Evolutionary conservation across 805 yeast genomes (phyloP), one percentile per base, ranked within the genome.

Genomic region (Saccharomycopsis fermentans): DNA sequence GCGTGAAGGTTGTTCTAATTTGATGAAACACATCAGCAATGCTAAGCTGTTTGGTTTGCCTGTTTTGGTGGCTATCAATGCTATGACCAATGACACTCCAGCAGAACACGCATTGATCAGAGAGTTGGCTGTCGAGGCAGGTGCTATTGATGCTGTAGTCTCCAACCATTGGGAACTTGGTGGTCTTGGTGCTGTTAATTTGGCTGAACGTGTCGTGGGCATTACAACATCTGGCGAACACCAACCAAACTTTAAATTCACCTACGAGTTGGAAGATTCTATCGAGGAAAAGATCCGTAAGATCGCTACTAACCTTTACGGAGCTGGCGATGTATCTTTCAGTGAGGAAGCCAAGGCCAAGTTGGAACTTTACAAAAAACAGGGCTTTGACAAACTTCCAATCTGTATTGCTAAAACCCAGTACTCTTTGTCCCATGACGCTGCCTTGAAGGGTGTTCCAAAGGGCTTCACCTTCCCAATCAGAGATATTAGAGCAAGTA

Each of bases 141-240:
- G 95, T 69, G 95, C 94, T 32, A 71, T 71, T 54, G 90, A 82
- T 66, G 92, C 94, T 24, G 84, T 87, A 64, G 86, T 83, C 55
- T 83, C 91, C 29, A 84, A 87, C 77, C 95, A 87, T 70, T 87
- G 92, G 92, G 90, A 84, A 68, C 81, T 84, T 73, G 95, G 95
- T 76, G 95, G 95, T 67, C 74, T 72, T 62, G 95, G 95, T 66
- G 90, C 95, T 1, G 77, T 85, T 59, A 83, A 81, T 58, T 76
- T 87, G 65, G 95, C 94, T 54, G 66, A 81, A 55, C 86, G 89
- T 53, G 85, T 87, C 62, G 82, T 85, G 61, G 75, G 77, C 59
- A 29, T 55, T 26, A 58, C 61, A 24, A 26, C 29, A 17, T 24
- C 14, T 24, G 50, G 17, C 2, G 54, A 39, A n/a, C 71, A 77